Evolutionary conservation across 805 yeast species (phyloP), one percentile per base, ranked within the genome.

Genomic region (Scheffersomyces ergatensis): DNA sequence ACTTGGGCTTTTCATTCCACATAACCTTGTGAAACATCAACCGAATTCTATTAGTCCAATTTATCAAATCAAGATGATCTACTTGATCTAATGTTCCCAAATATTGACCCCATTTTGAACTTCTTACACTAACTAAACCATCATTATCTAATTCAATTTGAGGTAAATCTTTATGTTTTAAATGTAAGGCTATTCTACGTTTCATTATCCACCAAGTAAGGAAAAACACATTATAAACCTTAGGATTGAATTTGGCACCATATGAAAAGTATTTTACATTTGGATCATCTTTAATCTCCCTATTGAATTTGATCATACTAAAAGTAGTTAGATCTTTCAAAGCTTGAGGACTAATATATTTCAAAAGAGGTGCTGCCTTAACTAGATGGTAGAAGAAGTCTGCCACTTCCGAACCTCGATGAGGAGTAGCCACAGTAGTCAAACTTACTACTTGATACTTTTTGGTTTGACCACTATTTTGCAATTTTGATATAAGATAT

Each of bases 351-450:
- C 59, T 50, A 13, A 62, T 23, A 2, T 38, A 34, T 32, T 40
- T 42, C 11, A 58, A 34, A 1, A 48, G 9, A 9, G 51, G 46
- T 34, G 38, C 49, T 50, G 49, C 44, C 38, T 38, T 50, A 50
- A 57, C 49, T 6, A 66, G 42, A 7, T 68, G 62, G 18, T 77
- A 66, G 4, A 83, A 72, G 48, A 74, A 78, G 53, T 89, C 90
- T 0, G 97, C 96, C 49, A 86, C 77, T 34, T 83, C 85, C 0
- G 95, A 80, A 0, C 97, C 97, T 39, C 74, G 78, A 63, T 89
- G 97, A 0, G 97, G 97, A 0, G 97, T 87, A 0, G 93, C 78
- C 0, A 89, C 72, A 0, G 97, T 89, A 1, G 97, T 89, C 21
- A 89, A 65, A 32, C 93, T 84, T 1, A 73, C 78, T 7, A 90